phyloP scores from a whole-genome alignment of 495 filamentous ascomycete species.

The Xylaria bambusicola region DNA sequence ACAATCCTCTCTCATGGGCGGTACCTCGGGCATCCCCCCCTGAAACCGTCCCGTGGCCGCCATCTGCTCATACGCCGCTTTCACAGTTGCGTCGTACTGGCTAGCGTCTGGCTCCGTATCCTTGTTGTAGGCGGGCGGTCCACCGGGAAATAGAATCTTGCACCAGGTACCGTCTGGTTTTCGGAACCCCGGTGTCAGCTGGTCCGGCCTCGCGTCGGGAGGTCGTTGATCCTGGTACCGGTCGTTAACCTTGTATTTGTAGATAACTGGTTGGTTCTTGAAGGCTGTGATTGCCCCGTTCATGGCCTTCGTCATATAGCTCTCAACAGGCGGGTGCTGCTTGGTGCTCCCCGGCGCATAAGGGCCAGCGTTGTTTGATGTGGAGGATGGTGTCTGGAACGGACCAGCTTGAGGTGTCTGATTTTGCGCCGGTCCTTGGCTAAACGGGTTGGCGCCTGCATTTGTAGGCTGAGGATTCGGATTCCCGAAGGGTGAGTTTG shows the following conservation, averaged over 20 bases:
- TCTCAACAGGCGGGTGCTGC: constrained; percentile 44
- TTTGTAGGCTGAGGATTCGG: background rate
- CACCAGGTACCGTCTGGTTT: constrained; percentile 47
- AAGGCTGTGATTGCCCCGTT: constrained; percentile 40
- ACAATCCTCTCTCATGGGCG: constrained; percentile 73
- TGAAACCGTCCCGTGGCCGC: constrained; percentile 62
- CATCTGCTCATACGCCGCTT: constrained; percentile 60
- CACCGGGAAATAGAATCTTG: constrained; percentile 69
- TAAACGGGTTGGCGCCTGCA: background rate
- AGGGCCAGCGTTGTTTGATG: constrained; percentile 27
- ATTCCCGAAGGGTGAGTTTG: background rate
- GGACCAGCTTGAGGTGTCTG: constrained; percentile 13
- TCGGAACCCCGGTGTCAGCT: constrained; percentile 35
- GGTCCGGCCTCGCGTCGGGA: constrained; percentile 20
- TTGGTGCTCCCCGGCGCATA: constrained; percentile 44
- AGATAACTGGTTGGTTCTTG: constrained; percentile 45
- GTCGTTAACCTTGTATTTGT: constrained; percentile 34
- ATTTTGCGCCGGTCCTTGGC: constrained; percentile 11
- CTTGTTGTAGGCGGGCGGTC: constrained; percentile 59
- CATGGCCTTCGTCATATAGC: constrained; percentile 36
- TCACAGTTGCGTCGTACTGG: constrained; percentile 49
- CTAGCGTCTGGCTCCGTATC: constrained; percentile 52
- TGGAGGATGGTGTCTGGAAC: background rate
- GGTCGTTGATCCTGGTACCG: constrained; percentile 27
- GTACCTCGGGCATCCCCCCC: constrained; percentile 66